Base-by-base conservation (phyloP, 495 filamentous ascomycete genomes). In the Lasiosphaeriaceae sp. region DNA sequence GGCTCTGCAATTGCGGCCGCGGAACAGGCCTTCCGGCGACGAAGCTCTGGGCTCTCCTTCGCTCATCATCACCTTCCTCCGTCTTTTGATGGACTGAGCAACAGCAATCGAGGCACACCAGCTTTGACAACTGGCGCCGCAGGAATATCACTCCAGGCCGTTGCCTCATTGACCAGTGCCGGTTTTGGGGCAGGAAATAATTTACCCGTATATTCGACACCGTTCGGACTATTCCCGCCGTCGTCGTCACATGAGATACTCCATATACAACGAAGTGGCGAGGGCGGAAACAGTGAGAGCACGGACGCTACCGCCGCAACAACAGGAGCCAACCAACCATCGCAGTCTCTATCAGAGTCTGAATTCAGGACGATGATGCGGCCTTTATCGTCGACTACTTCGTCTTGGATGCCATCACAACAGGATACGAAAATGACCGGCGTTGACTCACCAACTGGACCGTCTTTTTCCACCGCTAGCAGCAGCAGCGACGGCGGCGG, bases 21-120 rank as follows among this genome's bases (percentile, higher is more conserved):
- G 19, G 85, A 88, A 22, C 83, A 80, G 53, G 75, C 78, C 19
- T 79, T 75, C 52, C 72, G 83, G 58, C 75, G 83, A 61, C 76
- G 80, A 52, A 86, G 83, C 63, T 74, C 76, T 0, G 83, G 81
- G 2, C 76, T 81, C 56, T 75, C 73, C 19, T 72, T 81, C 22
- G 63, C 72, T 3, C 56, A 56, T 12, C 41, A 47, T 12, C 34
- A 60, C 21, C 57, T 2, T 11, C 21, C 65, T 20, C 67, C 69
- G 47, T 52, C 66, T 7, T 72, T 72, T 59, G 71, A 75, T 52
- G 35, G 57, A 2, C 62, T 74, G 59, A 62, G 74, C 55, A 73
- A 65, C 53, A 43, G n/a, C 39, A 43, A 17, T 43, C 5, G 12
- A 43, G 4, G 5, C 8, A 61, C 69, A 44, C 57, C 55, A 29